Base-by-base conservation (phyloP, 2,329 filamentous ascomycete genomes). In the Daldinia sp. region DNA sequence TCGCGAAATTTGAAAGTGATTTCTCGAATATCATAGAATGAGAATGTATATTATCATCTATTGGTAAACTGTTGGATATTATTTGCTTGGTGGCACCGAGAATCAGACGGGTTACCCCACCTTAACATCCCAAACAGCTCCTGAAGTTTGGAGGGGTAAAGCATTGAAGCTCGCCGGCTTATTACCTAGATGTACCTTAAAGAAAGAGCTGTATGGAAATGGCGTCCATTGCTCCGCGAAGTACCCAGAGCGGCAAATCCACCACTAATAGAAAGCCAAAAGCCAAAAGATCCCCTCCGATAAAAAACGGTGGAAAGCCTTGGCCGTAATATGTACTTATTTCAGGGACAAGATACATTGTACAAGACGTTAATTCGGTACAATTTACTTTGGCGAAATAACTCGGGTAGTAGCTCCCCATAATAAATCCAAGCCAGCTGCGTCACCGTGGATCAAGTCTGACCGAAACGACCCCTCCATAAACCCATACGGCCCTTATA, bases 91-190 rank as follows among this genome's bases (percentile, higher is more conserved):
- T 37, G 15, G 21, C 45, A 9, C 9, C 34, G 30, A 51, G 30
- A 53, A 62, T n/a, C 8, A 58, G 32, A 55, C 64, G 64, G 61
- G 61, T 48, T 67, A 64, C 64, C 64, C 64, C 64, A 67, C 64
- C 61, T 51, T 49, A 30, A 61, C 45, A 32, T 64, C 54, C 64
- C 57, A 58, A 58, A n/a, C 45, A 25, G 35, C 23, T 49, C 29
- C 41, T 58, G 49, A 58, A 11, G 21, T 30, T 47, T 66, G 60
- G 63, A 60, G 63, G 63, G 60, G 56, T 51, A 63, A 62, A 41
- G 13, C 27, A 49, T 50, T 21, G 19, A 56, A 59, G 58, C 48
- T 62, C 34, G 50, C 54, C 54, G 63, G 54, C 50, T 53, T 65
- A 48, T 62, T 62, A 58, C 63, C 47, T 51, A 43, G 39, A 27